Conservation (phyloP, 805 yeast genomes). For the Jamesozyma jinghongensis region DNA sequence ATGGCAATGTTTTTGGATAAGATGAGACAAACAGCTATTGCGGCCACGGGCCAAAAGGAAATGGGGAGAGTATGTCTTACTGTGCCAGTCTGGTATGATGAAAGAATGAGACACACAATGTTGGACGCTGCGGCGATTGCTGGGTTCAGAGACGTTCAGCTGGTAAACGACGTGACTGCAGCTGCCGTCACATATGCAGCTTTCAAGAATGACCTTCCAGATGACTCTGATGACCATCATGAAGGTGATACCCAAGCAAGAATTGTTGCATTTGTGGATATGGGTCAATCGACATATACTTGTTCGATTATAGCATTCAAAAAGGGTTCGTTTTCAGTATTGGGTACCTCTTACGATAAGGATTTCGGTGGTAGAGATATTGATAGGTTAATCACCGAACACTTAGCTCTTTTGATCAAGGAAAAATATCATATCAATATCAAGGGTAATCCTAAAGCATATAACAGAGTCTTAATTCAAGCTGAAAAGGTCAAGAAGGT, state of each 20-base stretch:
- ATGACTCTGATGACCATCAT: slow-evolving; percentile 67
- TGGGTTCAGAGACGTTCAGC: slow-evolving; percentile 93
- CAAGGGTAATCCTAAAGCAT: slow-evolving; percentile 85
- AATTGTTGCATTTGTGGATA: slow-evolving; percentile 85
- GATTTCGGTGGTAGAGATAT: slow-evolving; percentile 97
- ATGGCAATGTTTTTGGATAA: slow-evolving; percentile 92
- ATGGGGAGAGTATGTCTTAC: slow-evolving; percentile 84
- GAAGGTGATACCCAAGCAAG: slow-evolving; percentile 56
- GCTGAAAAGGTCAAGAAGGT: slow-evolving; percentile 92
- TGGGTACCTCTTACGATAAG: slow-evolving; percentile 86
- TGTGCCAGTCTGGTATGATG: slow-evolving; percentile 95
- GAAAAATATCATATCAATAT: slow-evolving; percentile 88
- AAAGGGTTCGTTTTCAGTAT: slow-evolving; percentile 88
- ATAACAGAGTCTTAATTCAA: slow-evolving; percentile 81
- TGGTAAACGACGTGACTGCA: slow-evolving; percentile 94
- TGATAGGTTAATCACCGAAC: slow-evolving; percentile 85
- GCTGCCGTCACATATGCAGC: slow-evolving; percentile 99
- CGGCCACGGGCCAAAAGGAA: slow-evolving; percentile 59
- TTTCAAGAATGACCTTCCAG: slow-evolving; percentile 67
- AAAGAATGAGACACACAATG: slow-evolving; percentile 90
- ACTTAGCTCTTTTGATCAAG: slow-evolving; percentile 86
- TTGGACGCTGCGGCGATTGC: slow-evolving; percentile 92
- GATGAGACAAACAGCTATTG: slow-evolving; percentile 65
- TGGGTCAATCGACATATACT: slow-evolving; percentile 92
- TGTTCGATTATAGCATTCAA: slow-evolving; percentile 82